Evolutionary conservation across 495 filamentous ascomycete genomes (phyloP), one percentile per base, ranked within the genome.

Genomic region (Penicillium egyptiacum): DNA sequence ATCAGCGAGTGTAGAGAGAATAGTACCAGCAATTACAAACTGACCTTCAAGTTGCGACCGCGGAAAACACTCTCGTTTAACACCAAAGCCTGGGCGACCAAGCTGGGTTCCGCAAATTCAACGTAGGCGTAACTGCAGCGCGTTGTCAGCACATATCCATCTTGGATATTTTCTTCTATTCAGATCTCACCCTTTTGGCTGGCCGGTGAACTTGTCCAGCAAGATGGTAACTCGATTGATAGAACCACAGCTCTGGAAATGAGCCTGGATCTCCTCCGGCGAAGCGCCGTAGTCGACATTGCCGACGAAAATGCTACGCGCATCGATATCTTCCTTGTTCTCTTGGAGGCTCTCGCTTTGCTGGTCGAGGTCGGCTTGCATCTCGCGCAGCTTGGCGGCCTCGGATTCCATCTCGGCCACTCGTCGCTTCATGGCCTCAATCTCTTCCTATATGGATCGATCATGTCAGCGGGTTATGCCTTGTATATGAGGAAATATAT

Each of bases 321-420:
- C 89, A 74, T 99, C 95, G 47, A 99, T 86, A 65, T 97, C 95
- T 67, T 98, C 95, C 72, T 94, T 93, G 73, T 91, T 90, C 68
- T 99, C 95, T 44, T 86, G 84, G 53, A 96, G 79, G 57, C 88
- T 89, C 59, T 90, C 85, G 31, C 83, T 85, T 61, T 92, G 86
- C 67, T 92, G 86, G 65, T 98, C 95, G 46, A 98, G 80, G 11
- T 82, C 85, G 22, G 87, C 85, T 74, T 99, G 95, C 92, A 98
- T 97, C 73, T 98, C 93, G 56, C 95, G 85, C 44, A 99, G 81
- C 75, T 97, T 98, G 10, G 91, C 89, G 12, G 95, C 95, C 75
- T 99, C 83, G 62, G 91, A 92, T 74, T 99, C 95, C 95, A 99
- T 99, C 77, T 99, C 95, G 58, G 92, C 91, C 30, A 99, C 93